phyloP scores from a whole-genome alignment of 768 basidiomycete species.

The Kwoniella dendrophila region DNA sequence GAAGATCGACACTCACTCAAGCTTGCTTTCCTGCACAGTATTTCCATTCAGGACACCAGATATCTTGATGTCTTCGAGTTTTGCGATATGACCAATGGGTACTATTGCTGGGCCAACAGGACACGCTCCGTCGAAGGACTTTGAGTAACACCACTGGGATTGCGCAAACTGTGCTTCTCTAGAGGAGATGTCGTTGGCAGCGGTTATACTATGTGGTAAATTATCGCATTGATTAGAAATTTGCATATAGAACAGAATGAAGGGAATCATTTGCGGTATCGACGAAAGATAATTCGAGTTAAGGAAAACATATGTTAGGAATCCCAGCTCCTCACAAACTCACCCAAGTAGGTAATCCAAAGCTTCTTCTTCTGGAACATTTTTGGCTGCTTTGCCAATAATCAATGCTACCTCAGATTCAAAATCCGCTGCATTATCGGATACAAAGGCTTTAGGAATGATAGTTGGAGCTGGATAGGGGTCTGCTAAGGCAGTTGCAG shows the following conservation, averaged over 20 bases:
- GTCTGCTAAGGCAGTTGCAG: slow-evolving; percentile 47
- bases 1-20: no score
- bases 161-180: slow-evolving; percentile 77
- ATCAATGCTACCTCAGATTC: slow-evolving; percentile 62
- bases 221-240: no score
- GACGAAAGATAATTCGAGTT: no score
- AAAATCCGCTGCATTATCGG: slow-evolving; percentile 51
- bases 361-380: slow-evolving; percentile 77
- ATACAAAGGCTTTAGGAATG: slow-evolving; percentile 35
- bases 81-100: slow-evolving; percentile 64
- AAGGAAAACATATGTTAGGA: no score
- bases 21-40: slow-evolving; percentile 73
- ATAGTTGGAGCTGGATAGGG: slow-evolving; percentile 48
- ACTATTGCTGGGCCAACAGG: slow-evolving; percentile 83
- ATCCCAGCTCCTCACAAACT: slow-evolving; percentile 7
- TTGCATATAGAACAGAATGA: no score
- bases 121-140: slow-evolving; percentile 72
- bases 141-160: slow-evolving; percentile 86
- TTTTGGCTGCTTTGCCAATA: slow-evolving; percentile 76
- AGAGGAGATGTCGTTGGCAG: slow-evolving; percentile 67
- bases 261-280: no score
- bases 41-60: slow-evolving; percentile 69
- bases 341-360: slow-evolving; percentile 81
- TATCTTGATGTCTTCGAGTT: slow-evolving; percentile 69
- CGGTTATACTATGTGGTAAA: slow-evolving; percentile 60